A percentile compares a stretch with the other conserved stretches of the same genome.
These are phyloP conservation scores for Ramaria rubella DNA, from an alignment of 768 basidiomycete genomes.

Conservation along the genomic window DNA sequence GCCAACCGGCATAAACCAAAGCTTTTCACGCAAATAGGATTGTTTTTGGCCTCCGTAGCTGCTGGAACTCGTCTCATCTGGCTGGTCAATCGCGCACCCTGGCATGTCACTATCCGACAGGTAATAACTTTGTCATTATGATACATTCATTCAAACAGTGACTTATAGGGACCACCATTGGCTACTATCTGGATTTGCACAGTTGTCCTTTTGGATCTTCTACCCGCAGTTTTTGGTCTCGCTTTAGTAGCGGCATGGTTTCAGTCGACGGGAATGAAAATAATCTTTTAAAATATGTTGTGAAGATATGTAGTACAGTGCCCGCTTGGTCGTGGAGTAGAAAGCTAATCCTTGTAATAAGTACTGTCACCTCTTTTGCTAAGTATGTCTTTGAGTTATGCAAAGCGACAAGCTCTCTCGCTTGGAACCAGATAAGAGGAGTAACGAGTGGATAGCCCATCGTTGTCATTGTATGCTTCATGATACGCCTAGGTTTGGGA, in stretches of 20 bases:
- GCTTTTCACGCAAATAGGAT: slow-evolving; percentile 43
- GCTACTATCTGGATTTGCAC: slow-evolving; percentile 75
- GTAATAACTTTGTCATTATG: slow-evolving; percentile 30
- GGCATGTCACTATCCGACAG: slow-evolving; percentile 69
- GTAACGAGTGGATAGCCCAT: background rate
- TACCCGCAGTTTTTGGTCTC: slow-evolving; percentile 53
- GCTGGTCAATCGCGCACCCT: slow-evolving; percentile 61
- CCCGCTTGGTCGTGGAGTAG: too few species aligned
- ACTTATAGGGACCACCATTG: slow-evolving; percentile 61
- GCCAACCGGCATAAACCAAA: slow-evolving; percentile 61
- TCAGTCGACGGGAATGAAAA: slow-evolving; percentile 55
- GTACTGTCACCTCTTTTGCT: too few species aligned
- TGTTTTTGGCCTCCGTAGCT: slow-evolving; percentile 52
- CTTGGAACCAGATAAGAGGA: background rate
- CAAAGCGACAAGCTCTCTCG: background rate
- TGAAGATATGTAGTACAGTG: background rate
- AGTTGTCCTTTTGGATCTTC: slow-evolving; percentile 62
- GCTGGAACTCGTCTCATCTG: slow-evolving; percentile 65
- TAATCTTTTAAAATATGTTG: slow-evolving; percentile 26
- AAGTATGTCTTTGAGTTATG: background rate
- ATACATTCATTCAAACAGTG: background rate
- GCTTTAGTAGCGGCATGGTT: slow-evolving; percentile 46
- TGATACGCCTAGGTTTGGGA: slow-evolving; percentile 63
- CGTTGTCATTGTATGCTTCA: slow-evolving; percentile 55
- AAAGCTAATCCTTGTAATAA: too few species aligned